phyloP scores from a whole-genome alignment of 2,329 filamentous ascomycete genomes.

The Alternaria sp. region DNA sequence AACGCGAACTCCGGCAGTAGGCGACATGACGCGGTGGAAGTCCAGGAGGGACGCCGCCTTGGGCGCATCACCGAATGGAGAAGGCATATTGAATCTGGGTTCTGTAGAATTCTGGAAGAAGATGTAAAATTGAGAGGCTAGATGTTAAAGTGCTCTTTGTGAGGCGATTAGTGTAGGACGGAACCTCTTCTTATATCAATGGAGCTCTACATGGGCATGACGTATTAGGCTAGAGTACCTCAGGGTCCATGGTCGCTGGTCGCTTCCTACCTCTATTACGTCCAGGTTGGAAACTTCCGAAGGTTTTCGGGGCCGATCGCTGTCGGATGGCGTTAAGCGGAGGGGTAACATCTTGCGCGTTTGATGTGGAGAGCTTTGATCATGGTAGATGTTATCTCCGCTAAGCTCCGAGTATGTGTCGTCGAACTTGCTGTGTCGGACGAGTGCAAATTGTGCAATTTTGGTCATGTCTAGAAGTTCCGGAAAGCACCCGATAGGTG shows the following conservation, averaged over 20 bases:
- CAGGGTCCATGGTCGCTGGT: neutral
- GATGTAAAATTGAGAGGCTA: neutral
- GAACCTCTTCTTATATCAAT: slow-evolving; percentile 8
- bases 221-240: slow-evolving; percentile 4
- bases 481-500: neutral
- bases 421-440: neutral
- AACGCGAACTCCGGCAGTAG: slow-evolving; percentile 62
- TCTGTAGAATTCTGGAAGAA: neutral
- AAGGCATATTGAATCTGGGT: slow-evolving; percentile 24
- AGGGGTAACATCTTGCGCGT: slow-evolving; percentile 8
- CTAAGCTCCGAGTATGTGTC: slow-evolving; percentile 5
- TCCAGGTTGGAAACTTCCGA: neutral
- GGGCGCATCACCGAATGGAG: slow-evolving; percentile 37
- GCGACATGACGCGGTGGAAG: slow-evolving; percentile 62
- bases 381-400: slow-evolving; percentile 10
- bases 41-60: slow-evolving; percentile 56
- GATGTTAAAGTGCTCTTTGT: neutral
- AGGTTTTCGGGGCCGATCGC: slow-evolving; percentile 1
- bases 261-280: neutral
- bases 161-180: neutral
- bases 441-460: neutral
- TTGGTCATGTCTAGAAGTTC: neutral
- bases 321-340: slow-evolving; percentile 17
- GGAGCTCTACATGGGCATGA: slow-evolving; percentile 11
- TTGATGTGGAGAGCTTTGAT: slow-evolving; percentile 4